Evolutionary conservation across 2,329 filamentous ascomycete species (phyloP), one percentile per base, ranked within the genome.

Genomic region (Aureobasidium sp.): DNA sequence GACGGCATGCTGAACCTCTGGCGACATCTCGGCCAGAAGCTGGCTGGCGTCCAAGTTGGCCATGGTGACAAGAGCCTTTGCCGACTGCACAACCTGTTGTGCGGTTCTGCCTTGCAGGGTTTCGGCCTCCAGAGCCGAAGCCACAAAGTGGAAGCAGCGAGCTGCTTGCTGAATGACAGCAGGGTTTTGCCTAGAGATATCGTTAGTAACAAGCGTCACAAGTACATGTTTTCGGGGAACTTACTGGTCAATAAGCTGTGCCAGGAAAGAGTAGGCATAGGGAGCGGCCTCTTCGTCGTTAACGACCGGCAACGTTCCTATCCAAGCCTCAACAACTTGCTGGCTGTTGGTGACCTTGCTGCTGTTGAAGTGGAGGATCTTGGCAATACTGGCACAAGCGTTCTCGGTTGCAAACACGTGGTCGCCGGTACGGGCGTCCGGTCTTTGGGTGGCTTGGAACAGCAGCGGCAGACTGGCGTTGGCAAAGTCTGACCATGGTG

Each of bases 381-480:
- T 99, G 39, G 94, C 94, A 70, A 99, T 94, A 67, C 91, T 91
- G 45, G 94, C 93, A 68, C 91, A 97, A 7, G 93, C 93, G 72
- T 99, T 99, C 78, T 99, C 94, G 1, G 94, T 97, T 2, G 94
- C 94, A 72, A 96, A 99, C 1, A 96, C 88, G 69, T 97, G 92
- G 69, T 97, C 94, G 66, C 97, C 94, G 52, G 85, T 87, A 66
- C 94, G 86, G 5, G 93, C 87, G 66, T 96, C 88, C 2, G 88
- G 85, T 61, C 93, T 82, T 70, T 89, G 87, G 6, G 87, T 91
- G 51, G 90, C 89, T 72, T 91, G 86, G 79, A 99, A 96, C 36
- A 99, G 81, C 66, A 85, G 86, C 12, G 89, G 89, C 58, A 97
- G 79, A 51, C 89, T 87, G 31, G 86, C 87, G 20, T 88, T 88